Conservation (phyloP, 176 grass and related monocot genomes). For the Avena sativa region DNA sequence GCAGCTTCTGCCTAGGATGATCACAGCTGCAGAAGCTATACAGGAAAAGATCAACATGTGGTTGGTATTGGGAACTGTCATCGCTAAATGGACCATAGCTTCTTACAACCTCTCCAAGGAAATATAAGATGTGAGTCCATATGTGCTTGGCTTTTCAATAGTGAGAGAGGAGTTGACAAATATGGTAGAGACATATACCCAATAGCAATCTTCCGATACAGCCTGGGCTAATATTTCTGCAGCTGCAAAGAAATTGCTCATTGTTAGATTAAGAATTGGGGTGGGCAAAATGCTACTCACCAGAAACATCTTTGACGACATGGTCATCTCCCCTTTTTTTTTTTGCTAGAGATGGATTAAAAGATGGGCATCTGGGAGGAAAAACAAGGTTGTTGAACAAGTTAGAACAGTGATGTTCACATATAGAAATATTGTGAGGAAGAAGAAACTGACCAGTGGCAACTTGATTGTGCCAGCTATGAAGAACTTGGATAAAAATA, state of each 20-base stretch:
- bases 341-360: not conserved
- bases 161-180: not conserved
- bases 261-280: not conserved
- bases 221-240: not conserved
- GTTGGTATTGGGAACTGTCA: not conserved
- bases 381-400: not conserved
- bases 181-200: not conserved
- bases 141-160: not conserved
- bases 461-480: conserved; percentile 6
- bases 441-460: not conserved
- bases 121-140: not conserved
- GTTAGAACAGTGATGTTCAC: not conserved
- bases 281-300: not conserved
- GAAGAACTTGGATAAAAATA: not conserved
- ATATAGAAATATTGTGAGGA: not conserved
- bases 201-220: not conserved
- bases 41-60: not conserved
- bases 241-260: not conserved
- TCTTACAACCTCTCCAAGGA: not conserved
- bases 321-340: not conserved
- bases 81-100: conserved; percentile 12
- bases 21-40: not conserved
- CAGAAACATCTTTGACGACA: not conserved
- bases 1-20: conserved; percentile 16
- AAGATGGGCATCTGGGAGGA: not conserved